Evolutionary conservation across 2,329 filamentous ascomycete species (phyloP).

Genomic region (Escovopsis weberi): DNA sequence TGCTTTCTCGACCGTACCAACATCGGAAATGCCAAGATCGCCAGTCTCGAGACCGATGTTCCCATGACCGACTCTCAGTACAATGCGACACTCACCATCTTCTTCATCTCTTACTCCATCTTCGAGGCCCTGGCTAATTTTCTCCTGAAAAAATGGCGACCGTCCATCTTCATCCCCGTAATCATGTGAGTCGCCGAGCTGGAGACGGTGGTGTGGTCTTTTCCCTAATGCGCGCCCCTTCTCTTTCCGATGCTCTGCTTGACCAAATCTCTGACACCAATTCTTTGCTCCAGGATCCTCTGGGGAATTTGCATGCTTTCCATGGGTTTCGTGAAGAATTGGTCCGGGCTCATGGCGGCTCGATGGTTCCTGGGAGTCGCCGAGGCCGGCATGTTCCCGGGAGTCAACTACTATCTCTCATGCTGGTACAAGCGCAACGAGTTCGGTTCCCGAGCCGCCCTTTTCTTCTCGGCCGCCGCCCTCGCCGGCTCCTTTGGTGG

Average conservation of each 20-base stretch:
- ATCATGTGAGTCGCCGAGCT: constrained; percentile 51
- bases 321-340: constrained; percentile 52
- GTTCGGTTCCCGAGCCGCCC: constrained; percentile 64
- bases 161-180: constrained; percentile 63
- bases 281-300: constrained; percentile 26
- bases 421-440: constrained; percentile 75
- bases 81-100: constrained; percentile 64
- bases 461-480: constrained; percentile 75
- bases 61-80: constrained; percentile 50
- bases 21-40: constrained; percentile 56
- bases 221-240: not conserved
- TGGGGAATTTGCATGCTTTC: constrained; percentile 58
- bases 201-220: not conserved
- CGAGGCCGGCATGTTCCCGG: constrained; percentile 64
- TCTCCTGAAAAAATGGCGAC: constrained; percentile 60
- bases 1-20: constrained; percentile 67
- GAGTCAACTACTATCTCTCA: constrained; percentile 65
- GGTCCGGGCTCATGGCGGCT: constrained; percentile 49
- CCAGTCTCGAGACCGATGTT: constrained; percentile 30
- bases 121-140: constrained; percentile 71
- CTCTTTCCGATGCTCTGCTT: not conserved
- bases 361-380: constrained; percentile 58
- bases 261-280: constrained; percentile 8
- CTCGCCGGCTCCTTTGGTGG: constrained; percentile 67
- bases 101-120: constrained; percentile 73